Base-by-base conservation (phyloP, 768 basidiomycete species). In the Mycena belliarum region DNA sequence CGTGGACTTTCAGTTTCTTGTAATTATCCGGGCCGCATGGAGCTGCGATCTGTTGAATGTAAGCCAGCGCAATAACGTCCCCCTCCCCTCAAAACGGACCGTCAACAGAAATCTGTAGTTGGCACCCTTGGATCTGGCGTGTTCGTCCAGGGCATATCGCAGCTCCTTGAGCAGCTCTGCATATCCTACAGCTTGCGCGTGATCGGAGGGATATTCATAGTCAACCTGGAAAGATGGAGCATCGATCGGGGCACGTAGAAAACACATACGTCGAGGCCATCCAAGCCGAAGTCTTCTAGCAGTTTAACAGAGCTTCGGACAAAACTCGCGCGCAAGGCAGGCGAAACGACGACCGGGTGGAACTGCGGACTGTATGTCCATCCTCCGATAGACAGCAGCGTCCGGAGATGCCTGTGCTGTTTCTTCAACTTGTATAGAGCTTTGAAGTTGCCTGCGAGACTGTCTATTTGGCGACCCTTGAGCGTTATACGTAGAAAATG, bases 391-490 rank as follows among this genome's bases (percentile, higher is more conserved):
- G 90, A 93, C 26, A 99, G 81, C 16, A 91, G 76, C 18, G 88
- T 79, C 63, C 89, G 91, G 68, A 94, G 79, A 60, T 88, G 88
- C 50, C 94, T 83, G 59, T 97, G 79, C 61, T 82, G 72, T 69
- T 95, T 89, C 80, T 98, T 98, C 63, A 98, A 79, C 29, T 89
- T 82, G 72, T 95, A 95, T 56, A 98, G 83, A 48, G 91, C 91
- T 69, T 96, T 97, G 75, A 98, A 84, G 72, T 96, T 96, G 51
- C 95, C 59, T 60, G 37, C n/a, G n/a, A n/a, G 11, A 20, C 2
- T 21, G 15, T 29, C n/a, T 21, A 46, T 23, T 18, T 4, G 18
- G 18, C 18, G 4, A n/a, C 16, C 18, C 16, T n/a, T 4, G 20
- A 38, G 18, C 12, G 18, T 12, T n/a, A 6, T 6, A 38, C 37